Evolutionary conservation across 2,329 filamentous ascomycete genomes (phyloP).

Genomic region (Colletotrichum scovillei): DNA sequence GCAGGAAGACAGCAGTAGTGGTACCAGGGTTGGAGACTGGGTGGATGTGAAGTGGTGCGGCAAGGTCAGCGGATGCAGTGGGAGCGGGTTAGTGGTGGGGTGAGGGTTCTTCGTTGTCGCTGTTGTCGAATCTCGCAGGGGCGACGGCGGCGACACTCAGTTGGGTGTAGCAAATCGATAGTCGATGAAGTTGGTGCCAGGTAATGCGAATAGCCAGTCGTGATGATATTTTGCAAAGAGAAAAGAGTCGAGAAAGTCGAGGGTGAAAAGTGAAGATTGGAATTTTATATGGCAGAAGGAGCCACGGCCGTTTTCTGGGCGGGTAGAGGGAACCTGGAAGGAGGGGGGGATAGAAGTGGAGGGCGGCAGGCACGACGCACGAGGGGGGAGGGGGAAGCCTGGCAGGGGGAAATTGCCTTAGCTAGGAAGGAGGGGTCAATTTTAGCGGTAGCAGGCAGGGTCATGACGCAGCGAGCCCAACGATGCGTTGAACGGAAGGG

Average conservation of each 20-base stretch:
- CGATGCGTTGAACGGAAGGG: background rate
- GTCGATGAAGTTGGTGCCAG: background rate
- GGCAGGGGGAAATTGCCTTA: conserved; percentile 30
- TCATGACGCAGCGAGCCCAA: conserved; percentile 33
- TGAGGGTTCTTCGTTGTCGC: conserved; percentile 1
- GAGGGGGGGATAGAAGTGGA: conserved; percentile 22
- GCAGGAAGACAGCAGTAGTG: conserved; percentile 30
- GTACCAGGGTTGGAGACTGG: conserved; percentile 13
- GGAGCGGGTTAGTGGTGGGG: conserved; percentile 25
- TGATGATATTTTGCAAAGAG: background rate
- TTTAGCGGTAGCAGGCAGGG: conserved; percentile 12
- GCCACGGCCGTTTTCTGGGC: conserved; percentile 13
- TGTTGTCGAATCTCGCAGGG: background rate
- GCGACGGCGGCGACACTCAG: background rate
- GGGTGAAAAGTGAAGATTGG: conserved; percentile 12
- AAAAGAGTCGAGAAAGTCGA: background rate
- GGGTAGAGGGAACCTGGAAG: conserved; percentile 1
- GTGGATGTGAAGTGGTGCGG: conserved; percentile 15
- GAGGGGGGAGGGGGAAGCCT: conserved; percentile 37
- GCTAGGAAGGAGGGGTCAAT: conserved; percentile 36
- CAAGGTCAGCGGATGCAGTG: conserved; percentile 26
- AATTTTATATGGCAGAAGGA: conserved; percentile 23
- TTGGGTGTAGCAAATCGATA: background rate
- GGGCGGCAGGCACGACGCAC: conserved; percentile 13
- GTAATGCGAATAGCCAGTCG: background rate